A percentile compares a stretch with the other conserved stretches of the same genome.
Conservation (phyloP, 2,329 filamentous ascomycete species). For the Biscogniauxia mediterranea region DNA sequence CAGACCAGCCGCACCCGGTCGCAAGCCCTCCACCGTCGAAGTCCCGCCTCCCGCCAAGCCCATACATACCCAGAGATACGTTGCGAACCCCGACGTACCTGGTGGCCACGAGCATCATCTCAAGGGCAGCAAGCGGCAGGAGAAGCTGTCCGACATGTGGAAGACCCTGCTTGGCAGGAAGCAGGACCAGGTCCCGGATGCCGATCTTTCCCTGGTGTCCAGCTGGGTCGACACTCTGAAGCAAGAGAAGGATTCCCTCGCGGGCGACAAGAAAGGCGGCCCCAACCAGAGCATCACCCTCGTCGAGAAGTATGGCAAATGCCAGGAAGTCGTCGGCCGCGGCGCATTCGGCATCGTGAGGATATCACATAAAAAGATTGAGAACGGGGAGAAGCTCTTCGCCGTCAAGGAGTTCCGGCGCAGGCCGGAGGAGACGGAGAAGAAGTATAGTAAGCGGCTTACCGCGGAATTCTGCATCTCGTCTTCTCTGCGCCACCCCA, state of each 20-base stretch:
- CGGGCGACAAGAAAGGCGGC: conserved; percentile 73
- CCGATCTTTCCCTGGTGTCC: conserved; percentile 88
- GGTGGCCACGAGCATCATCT: conserved; percentile 85
- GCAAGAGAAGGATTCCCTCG: conserved; percentile 76
- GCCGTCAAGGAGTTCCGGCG: conserved; percentile 98
- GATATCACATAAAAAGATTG: conserved; percentile 93
- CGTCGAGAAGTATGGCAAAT: conserved; percentile 97
- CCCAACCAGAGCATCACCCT: conserved; percentile 74
- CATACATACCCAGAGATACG: conserved; percentile 47
- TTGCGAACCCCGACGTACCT: conserved; percentile 48
- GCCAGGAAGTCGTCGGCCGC: conserved; percentile 92
- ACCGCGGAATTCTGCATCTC: conserved; percentile 99
- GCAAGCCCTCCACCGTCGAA: conserved; percentile 29
- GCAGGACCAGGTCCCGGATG: conserved; percentile 69
- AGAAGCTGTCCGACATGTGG: conserved; percentile 92
- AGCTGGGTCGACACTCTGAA: conserved; percentile 94
- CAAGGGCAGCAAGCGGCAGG: conserved; percentile 85
- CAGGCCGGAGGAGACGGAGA: conserved; percentile 88
- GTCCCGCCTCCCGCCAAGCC: conserved; percentile 28
- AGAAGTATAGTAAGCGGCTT: conserved; percentile 96
- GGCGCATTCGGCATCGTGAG: conserved; percentile 97
- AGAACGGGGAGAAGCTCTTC: conserved; percentile 87
- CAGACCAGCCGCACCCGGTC: conserved; percentile 33
- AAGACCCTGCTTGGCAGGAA: conserved; percentile 83
- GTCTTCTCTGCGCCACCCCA: conserved; percentile 91